Evolutionary conservation across 108 stramenopile genomes (phyloP).

Genomic region (Halocafeteria seosinensis): DNA sequence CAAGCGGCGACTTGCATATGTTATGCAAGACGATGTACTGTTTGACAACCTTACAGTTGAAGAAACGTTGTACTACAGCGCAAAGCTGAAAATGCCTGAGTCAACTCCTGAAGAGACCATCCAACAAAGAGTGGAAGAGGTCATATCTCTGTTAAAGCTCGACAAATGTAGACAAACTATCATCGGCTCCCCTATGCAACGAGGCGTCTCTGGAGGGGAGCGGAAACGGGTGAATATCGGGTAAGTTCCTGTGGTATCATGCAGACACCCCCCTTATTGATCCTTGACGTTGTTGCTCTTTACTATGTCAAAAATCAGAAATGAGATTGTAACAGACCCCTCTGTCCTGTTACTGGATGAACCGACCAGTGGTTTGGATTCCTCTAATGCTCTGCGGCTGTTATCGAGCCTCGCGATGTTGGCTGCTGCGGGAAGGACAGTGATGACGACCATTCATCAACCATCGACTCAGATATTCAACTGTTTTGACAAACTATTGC

Average conservation of each 20-base stretch:
- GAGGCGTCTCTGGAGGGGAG: neutral
- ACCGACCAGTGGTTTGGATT: conserved; percentile 48
- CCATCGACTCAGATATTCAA: conserved; percentile 59
- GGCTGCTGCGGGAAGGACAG: conserved; percentile 37
- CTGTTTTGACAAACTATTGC: conserved; percentile 51
- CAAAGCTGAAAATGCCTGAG: neutral
- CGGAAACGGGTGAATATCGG: neutral
- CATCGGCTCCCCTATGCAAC: neutral
- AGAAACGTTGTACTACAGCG: neutral
- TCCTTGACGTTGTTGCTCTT: no score
- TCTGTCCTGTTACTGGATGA: conserved; percentile 22
- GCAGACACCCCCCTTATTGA: no score
- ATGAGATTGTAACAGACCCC: neutral
- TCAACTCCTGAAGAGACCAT: neutral
- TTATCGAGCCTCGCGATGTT: conserved; percentile 31
- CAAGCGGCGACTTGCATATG: neutral
- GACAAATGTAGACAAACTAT: neutral
- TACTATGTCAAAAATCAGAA: no score
- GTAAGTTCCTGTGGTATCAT: no score
- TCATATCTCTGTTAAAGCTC: neutral
- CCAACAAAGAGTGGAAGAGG: neutral
- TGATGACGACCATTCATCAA: conserved; percentile 64
- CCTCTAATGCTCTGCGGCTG: conserved; percentile 43
- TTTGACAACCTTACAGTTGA: neutral
- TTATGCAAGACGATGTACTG: neutral